Base-by-base conservation (phyloP, 2,329 filamentous ascomycete genomes). In the Fusarium sp. region DNA sequence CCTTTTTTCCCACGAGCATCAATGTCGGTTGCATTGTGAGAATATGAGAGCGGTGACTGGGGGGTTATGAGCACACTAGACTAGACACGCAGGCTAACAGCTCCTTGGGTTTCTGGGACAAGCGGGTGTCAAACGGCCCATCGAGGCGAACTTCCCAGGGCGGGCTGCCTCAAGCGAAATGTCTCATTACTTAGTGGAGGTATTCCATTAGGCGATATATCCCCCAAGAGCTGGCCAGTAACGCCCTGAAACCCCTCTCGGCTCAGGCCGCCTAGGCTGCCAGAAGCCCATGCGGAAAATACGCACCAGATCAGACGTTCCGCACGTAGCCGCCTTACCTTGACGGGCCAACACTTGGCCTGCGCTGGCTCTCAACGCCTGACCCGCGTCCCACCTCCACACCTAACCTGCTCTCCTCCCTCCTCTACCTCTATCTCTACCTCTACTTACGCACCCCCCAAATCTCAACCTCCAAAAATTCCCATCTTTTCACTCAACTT, bases 381-480 rank as follows among this genome's bases (percentile, higher is more conserved):
- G 64, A 66, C 63, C 63, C 53, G 64, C 55, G 63, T 66, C 58
- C 66, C 66, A 66, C 66, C 66, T 69, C 66, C 66, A 65, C 66
- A 63, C 35, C 43, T 33, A 33, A 36, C 42, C 53, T 58, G 53
- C 57, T 53, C 46, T 54, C 54, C 57, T 44, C 48, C 53, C 57
- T 68, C 65, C 61, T 65, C 65, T 25, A 25, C 59, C 59, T 59
- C 55, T 25, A 25, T 25, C 23, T 25, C 23, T 25, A 25, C 23
- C 53, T 59, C 66, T 63, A 63, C 56, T 54, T 68, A 52, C 65
- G 63, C 66, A 67, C 66, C 63, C 66, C 57, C 64, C 64, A 63
- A 68, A 63, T 68, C 64, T 69, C 66, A 61, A 69, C 59, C 66
- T 69, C 66, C 65, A 67, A 68, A 68, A 57, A 47, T 63, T 66